Evolutionary conservation across 2,329 filamentous ascomycete genomes (phyloP), one percentile per base, ranked within the genome.

Genomic region (Domatiomyces catenatus): DNA sequence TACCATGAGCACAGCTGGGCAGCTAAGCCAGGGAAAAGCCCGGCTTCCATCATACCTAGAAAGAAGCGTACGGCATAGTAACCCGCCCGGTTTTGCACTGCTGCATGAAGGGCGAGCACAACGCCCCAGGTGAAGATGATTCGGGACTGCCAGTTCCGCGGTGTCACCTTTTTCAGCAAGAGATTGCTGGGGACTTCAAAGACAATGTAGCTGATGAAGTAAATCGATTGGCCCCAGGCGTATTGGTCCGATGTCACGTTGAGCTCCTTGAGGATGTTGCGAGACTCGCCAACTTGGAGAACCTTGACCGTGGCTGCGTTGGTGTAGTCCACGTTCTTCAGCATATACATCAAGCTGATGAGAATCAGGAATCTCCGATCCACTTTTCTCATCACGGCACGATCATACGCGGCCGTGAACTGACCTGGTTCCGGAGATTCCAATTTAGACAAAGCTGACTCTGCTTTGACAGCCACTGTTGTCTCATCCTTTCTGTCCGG

Each of bases 281-380:
- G 54, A 0, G 61, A 57, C 49, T 67, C 45, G 3, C 66, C 68
- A 17, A 69, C 64, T 54, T 71, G 68, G 2, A 72, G 58, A 10
- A 71, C 68, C 51, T 69, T 69, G 50, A 71, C 66, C 15, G 60
- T 64, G 0, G 67, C 63, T 1, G 66, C 67, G 57, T 71, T 71
- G 22, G 58, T 64, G 50, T 65, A 65, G 49, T 71, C 68, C 50
- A 70, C 63, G 52, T 66, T 64, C 48, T 72, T 71, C 48, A 71
- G 64, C 82, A 86, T 86, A 46, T 83, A 67, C 36, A 75, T 67
- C 5, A 81, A 75, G 46, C 83, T 83, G 26, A 80, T 61, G 10
- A 86, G 70, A 26, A 87, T 71, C 3, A 81, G 77, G 1, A 71
- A 71, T 44, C 83, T 84, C 55, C 84, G 83, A 48, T 86, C 86